Base-by-base conservation (phyloP, 2,329 filamentous ascomycete species). In the Alternaria sp. region DNA sequence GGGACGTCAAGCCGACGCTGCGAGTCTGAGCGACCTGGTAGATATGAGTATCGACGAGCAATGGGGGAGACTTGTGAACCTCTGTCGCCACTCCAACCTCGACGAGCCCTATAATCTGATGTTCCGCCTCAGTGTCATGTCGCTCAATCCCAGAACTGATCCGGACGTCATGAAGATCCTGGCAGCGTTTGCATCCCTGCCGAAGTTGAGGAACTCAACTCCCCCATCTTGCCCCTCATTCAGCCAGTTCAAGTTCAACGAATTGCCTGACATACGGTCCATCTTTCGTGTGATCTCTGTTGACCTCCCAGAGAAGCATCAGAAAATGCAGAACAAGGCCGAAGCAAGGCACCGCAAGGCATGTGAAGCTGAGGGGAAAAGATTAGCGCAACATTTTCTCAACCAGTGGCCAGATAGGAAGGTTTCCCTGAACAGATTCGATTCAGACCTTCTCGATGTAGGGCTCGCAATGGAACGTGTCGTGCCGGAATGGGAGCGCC, bases 61-160 rank as follows among this genome's bases (percentile, higher is more conserved):
- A 46, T 85, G 81, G 80, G 82, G 81, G 1, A 59, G 71, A 6
- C 66, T 84, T 27, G 78, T 82, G 5, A 76, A 76, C 40, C 60
- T 77, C 5, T 83, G 79, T 59, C 73, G 71, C 30, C 45, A 65
- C 4, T 62, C 64, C 3, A 52, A 55, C 5, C 25, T 27, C 20
- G 34, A 69, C 16, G 70, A 78, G 16, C 59, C 40, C 18, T 79
- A 78, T 57, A 64, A 55, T 14, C 67, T 84, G 14, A 82, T 82
- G 70, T 85, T 85, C 30, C 50, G 50, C 55, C 72, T 85, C 14
- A 79, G 77, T 4, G 65, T 79, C 0, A 64, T 86, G 25, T 76
- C 81, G 0, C 85, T 81, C 54, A 63, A 74, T 5, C 40, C 71
- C 2, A 62, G 71, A 45, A 68, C 72, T 6, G 70, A 84, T 28